phyloP scores from a whole-genome alignment of 2,329 filamentous ascomycete genomes.

The Colletotrichum brevisporum region DNA sequence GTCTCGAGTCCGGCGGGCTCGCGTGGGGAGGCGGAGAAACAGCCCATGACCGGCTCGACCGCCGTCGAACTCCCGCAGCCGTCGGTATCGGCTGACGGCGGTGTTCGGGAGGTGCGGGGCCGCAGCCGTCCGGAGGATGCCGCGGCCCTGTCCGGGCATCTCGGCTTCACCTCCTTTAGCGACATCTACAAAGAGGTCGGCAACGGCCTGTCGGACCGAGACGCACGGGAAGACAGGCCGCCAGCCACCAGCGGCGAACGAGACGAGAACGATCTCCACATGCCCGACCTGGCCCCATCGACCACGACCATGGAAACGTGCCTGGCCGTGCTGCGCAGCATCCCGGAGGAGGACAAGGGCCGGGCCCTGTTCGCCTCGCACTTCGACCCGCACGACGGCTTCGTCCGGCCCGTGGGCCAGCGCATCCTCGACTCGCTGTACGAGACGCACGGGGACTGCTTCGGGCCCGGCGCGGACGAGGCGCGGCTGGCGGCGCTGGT shows the following conservation, averaged over 20 bases:
- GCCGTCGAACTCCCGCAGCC: background rate
- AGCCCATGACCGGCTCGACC: conserved; percentile 12
- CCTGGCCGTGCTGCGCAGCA: conserved; percentile 53
- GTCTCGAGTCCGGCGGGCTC: background rate
- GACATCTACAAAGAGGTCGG: conserved; percentile 59
- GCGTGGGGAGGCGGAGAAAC: background rate
- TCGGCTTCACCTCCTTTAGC: conserved; percentile 60
- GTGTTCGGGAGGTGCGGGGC: background rate
- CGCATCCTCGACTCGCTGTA: conserved; percentile 41
- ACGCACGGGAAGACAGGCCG: background rate
- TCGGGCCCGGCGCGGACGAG: conserved; percentile 40
- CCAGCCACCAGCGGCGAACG: background rate
- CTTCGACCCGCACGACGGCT: conserved; percentile 42
- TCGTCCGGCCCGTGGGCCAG: conserved; percentile 36
- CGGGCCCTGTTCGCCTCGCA: conserved; percentile 35
- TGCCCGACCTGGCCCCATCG: background rate
- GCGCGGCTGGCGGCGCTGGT: conserved; percentile 28
- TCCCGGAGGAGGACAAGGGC: conserved; percentile 46
- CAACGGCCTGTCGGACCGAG: conserved; percentile 50
- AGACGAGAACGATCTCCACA: background rate
- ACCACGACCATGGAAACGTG: conserved; percentile 51
- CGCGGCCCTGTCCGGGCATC: conserved; percentile 50
- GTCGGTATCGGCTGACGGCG: background rate
- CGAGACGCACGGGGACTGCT: conserved; percentile 40
- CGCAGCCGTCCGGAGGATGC: background rate